Evolutionary conservation across 208 protist species (phyloP), one percentile per base, ranked within the genome.

Genomic region (Naegleria fowleri): DNA sequence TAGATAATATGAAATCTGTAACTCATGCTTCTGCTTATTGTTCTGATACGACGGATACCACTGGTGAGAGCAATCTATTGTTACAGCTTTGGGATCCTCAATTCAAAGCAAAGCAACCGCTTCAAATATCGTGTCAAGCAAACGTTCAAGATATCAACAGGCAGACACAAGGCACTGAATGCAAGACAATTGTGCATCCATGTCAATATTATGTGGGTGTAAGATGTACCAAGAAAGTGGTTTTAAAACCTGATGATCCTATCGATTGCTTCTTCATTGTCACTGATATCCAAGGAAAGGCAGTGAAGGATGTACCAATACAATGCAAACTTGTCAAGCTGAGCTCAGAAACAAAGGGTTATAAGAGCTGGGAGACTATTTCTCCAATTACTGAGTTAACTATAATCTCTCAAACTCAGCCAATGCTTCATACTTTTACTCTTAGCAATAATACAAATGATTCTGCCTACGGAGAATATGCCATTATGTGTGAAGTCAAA

Each of bases 131-230:
- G 13, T n/a, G 40, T 2, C 36, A 67, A 9, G 9, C 40, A 16
- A 76, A 22, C 55, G 88, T 90, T 5, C 9, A 52, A 51, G 88
- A 90, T 52, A 55, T 90, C 3, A 90, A 90, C 25, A 52, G 29
- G 15, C 88, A 90, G 33, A 38, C 48, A 51, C 58, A 59, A 11
- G 7, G 39, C 36, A 22, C 88, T 7, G 29, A 11, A 33, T 19
- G 25, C 36, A 33, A 33, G 9, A 6, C 67, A 3, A 67, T 58
- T 51, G 25, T 90, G 0, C 88, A 90, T 38, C 22, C 88, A 36
- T 90, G 25, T 29, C 3, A 16, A 29, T 67, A 25, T 55, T 90
- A 90, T 52, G 48, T 55, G 5, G 79, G 79, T 29, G 36, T 85
- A 5, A 40, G 39, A 43, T 67, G 55, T 29, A 41, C 55, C 7